These are phyloP conservation scores for Novymonas esmeraldas DNA, from an alignment of 208 protist species.

Conservation along the genomic window DNA sequence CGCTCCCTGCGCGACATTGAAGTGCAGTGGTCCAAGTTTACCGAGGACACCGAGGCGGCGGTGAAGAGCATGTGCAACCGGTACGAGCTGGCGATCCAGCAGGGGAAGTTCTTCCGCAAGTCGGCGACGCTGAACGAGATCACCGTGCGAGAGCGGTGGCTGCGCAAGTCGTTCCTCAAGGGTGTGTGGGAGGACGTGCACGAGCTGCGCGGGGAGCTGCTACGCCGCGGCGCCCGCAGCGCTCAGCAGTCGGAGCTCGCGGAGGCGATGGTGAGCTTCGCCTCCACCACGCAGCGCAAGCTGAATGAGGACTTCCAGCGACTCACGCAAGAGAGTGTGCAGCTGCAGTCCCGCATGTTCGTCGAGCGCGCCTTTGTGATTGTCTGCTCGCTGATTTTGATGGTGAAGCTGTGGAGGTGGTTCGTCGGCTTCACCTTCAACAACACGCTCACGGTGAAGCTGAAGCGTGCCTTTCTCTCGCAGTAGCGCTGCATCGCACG, in stretches of 20 bases:
- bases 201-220: conserved; percentile 85
- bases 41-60: conserved; percentile 67
- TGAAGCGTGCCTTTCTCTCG: conserved; percentile 66
- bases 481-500: conserved; percentile 7
- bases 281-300: conserved; percentile 79
- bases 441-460: conserved; percentile 71
- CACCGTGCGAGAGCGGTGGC: conserved; percentile 85
- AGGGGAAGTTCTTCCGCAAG: conserved; percentile 86
- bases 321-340: conserved; percentile 80
- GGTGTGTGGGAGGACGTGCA: conserved; percentile 90
- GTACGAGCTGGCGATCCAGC: conserved; percentile 87
- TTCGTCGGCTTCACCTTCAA: conserved; percentile 69
- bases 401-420: conserved; percentile 86
- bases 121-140: conserved; percentile 86
- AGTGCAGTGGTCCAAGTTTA: conserved; percentile 65
- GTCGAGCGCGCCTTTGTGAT: conserved; percentile 68
- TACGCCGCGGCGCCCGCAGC: conserved; percentile 85
- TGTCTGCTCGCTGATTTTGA: conserved; percentile 53
- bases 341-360: conserved; percentile 79
- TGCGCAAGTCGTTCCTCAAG: conserved; percentile 89
- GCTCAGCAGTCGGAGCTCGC: conserved; percentile 90
- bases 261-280: conserved; percentile 89
- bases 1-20: conserved; percentile 83
- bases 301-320: conserved; percentile 90
- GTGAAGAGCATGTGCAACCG: conserved; percentile 88